Conservation (phyloP, 495 filamentous ascomycete species). For the Margaritispora aquatica region DNA sequence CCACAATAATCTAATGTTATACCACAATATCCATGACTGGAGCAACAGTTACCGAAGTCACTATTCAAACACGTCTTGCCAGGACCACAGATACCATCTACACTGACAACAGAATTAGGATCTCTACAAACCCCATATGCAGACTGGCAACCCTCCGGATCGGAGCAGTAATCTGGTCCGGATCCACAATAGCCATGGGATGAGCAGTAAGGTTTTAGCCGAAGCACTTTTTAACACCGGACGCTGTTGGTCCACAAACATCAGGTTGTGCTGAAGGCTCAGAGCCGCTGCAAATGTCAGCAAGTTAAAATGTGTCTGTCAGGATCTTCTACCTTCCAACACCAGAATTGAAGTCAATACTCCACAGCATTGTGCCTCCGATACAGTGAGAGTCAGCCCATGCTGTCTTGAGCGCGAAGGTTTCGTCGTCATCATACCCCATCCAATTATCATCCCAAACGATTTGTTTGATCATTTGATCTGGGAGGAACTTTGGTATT, state of each 20-base stretch:
- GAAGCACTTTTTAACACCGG: not conserved
- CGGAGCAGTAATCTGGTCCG: not conserved
- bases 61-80: not conserved
- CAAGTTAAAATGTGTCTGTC: not conserved
- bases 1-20: not conserved
- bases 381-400: constrained; percentile 30
- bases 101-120: not conserved
- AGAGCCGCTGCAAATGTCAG: not conserved
- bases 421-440: constrained; percentile 27
- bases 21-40: constrained; percentile 4
- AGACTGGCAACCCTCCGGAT: constrained; percentile 1
- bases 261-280: not conserved
- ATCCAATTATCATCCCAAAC: constrained; percentile 29
- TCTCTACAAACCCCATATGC: constrained; percentile 2
- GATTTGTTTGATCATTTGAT: constrained; percentile 24
- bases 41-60: constrained; percentile 3
- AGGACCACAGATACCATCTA: constrained; percentile 3
- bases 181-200: constrained; percentile 7
- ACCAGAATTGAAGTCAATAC: constrained; percentile 12
- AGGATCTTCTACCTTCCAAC: constrained; percentile 2
- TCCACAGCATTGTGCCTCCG: constrained; percentile 20
- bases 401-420: constrained; percentile 18
- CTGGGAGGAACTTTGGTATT: constrained; percentile 17
- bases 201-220: constrained; percentile 2
- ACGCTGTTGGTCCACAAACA: not conserved